Evolutionary conservation across 2,329 filamentous ascomycete species (phyloP).

Genomic region (Xenoacremonium recifei): DNA sequence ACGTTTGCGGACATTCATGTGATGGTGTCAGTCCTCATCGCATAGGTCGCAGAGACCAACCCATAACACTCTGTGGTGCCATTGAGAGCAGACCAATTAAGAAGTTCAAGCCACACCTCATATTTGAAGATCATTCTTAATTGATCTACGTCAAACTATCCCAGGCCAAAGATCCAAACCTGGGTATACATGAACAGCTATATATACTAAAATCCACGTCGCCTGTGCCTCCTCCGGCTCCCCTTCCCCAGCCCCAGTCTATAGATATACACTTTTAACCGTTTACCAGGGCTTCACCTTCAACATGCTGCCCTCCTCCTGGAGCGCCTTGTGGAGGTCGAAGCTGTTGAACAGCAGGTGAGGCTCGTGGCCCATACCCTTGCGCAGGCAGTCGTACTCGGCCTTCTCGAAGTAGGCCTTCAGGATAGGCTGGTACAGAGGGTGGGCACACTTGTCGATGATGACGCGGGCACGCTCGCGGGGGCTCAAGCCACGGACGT

Average conservation of each 20-base stretch:
- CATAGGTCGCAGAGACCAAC: too few relatives aligned
- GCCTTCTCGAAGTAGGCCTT: conserved; percentile 81
- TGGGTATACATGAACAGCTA: not conserved
- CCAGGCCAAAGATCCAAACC: not conserved
- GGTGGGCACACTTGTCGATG: conserved; percentile 83
- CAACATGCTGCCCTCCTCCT: conserved; percentile 80
- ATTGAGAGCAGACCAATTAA: too few relatives aligned
- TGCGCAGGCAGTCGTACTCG: conserved; percentile 80
- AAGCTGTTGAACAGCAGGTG: conserved; percentile 84
- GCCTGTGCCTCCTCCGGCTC: too few relatives aligned
- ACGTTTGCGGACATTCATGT: too few relatives aligned
- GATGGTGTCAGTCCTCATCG: too few relatives aligned
- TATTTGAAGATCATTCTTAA: too few relatives aligned
- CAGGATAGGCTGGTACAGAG: conserved; percentile 79
- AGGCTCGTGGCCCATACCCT: conserved; percentile 88
- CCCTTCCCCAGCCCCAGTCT: not conserved
- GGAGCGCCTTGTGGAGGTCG: conserved; percentile 83
- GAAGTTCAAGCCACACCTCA: too few relatives aligned
- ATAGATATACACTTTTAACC: not conserved
- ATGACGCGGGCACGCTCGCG: conserved; percentile 80
- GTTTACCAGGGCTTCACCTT: conserved; percentile 68
- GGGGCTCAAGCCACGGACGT: conserved; percentile 78
- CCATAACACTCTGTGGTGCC: too few relatives aligned
- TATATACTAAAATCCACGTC: not conserved
- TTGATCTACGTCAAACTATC: not conserved